Conservation (phyloP, 257 asterid species). For the Oldenlandia corymbosa region DNA sequence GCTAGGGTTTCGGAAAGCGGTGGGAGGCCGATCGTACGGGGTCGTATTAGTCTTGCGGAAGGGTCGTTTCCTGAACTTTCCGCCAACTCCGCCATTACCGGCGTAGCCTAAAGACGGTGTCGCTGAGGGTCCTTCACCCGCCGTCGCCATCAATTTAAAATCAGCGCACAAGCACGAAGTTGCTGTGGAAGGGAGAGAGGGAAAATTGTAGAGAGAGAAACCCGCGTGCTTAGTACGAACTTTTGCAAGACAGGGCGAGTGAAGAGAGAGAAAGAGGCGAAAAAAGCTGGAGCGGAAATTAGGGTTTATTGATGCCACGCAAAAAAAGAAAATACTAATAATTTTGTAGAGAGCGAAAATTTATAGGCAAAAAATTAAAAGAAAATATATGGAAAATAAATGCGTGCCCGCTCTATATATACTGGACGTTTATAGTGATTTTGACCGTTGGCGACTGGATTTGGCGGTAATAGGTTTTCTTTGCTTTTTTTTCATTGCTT, state of each 20-base stretch:
- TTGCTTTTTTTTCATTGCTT: too few relatives aligned
- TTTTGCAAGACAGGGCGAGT: slow-evolving; percentile 6
- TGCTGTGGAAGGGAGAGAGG: slow-evolving; percentile 3
- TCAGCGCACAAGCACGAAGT: slow-evolving; percentile 15
- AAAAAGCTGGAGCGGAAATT: slow-evolving; percentile 22
- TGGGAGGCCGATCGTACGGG: slow-evolving; percentile 84
- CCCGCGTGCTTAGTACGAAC: slow-evolving; percentile 10
- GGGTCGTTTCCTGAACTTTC: slow-evolving; percentile 64
- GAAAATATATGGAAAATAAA: too few relatives aligned
- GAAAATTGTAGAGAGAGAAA: not conserved
- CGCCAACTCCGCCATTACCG: slow-evolving; percentile 67
- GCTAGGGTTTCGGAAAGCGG: slow-evolving; percentile 40
- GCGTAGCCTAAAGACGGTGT: slow-evolving; percentile 27
- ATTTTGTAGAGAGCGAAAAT: too few relatives aligned
- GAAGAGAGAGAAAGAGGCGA: slow-evolving; percentile 13
- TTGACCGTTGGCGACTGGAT: too few relatives aligned
- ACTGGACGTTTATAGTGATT: too few relatives aligned
- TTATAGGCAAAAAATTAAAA: too few relatives aligned
- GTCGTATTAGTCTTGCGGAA: slow-evolving; percentile 47
- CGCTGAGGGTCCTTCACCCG: slow-evolving; percentile 48
- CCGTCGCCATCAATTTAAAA: slow-evolving; percentile 60
- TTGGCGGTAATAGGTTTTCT: too few relatives aligned
- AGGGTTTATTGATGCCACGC: slow-evolving; percentile 34
- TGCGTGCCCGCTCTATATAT: too few relatives aligned
- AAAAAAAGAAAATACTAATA: too few relatives aligned